Conservation (phyloP, 1,139 yeast genomes). For the Lodderomyces metapsilosis region DNA sequence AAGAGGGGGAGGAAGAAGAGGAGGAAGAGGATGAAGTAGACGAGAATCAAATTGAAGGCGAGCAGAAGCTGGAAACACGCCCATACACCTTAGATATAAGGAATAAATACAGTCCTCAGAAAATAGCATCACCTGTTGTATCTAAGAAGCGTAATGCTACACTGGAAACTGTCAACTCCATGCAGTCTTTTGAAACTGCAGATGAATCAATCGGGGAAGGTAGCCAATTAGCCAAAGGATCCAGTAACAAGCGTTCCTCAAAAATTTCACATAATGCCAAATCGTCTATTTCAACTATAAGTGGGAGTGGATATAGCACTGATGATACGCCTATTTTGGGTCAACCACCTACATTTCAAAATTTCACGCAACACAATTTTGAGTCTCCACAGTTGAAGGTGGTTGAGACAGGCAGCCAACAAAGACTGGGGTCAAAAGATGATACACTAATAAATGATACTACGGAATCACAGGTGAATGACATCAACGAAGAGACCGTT, state of each 20-base stretch:
- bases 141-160: conserved; percentile 5
- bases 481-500: conserved; percentile 2
- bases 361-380: conserved; percentile 16
- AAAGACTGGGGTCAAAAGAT: conserved; percentile 4
- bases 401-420: conserved; percentile 11
- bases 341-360: conserved; percentile 26
- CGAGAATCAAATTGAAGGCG: conserved; percentile 5
- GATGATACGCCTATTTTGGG: conserved; percentile 26
- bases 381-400: conserved; percentile 16
- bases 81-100: conserved; percentile 4
- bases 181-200: conserved; percentile 34
- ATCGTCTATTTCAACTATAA: conserved; percentile 17
- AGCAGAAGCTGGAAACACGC: background rate
- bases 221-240: background rate
- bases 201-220: conserved; percentile 4
- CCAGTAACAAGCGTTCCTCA: background rate
- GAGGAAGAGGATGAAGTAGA: conserved; percentile 22
- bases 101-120: conserved; percentile 2
- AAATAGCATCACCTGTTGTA: conserved; percentile 4
- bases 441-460: conserved; percentile 8
- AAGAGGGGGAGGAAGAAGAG: conserved; percentile 15
- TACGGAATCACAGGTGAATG: conserved; percentile 5
- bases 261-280: conserved; percentile 8
- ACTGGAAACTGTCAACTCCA: conserved; percentile 15
- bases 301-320: conserved; percentile 20